Conservation (phyloP, 768 basidiomycete species). For the Auricularia sp. region DNA sequence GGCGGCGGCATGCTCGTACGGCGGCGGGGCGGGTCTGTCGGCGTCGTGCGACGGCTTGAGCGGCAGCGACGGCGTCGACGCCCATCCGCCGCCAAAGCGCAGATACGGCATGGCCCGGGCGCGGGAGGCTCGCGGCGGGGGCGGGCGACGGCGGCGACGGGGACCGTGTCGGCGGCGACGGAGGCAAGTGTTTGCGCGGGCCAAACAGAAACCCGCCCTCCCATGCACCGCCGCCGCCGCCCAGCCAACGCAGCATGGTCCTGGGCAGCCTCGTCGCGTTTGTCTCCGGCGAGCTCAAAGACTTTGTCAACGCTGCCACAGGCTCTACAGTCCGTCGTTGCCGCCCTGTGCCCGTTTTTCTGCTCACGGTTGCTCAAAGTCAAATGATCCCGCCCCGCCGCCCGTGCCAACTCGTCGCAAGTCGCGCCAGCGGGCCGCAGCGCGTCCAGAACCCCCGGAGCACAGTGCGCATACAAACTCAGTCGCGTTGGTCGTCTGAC, state of each 20-base stretch:
- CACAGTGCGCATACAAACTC: neutral
- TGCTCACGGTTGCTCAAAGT: too few relatives aligned
- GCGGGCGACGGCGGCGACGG: too few relatives aligned
- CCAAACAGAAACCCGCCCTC: neutral
- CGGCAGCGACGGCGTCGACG: neutral
- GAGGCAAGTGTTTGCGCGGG: neutral
- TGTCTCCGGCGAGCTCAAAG: neutral
- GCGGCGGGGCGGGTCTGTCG: conserved; percentile 24
- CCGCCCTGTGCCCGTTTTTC: neutral
- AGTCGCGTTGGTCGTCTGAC: neutral
- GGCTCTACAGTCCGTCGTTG: neutral
- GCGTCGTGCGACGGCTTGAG: conserved; percentile 15
- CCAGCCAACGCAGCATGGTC: neutral
- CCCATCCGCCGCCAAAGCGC: neutral
- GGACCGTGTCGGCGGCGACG: too few relatives aligned
- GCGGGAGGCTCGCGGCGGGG: too few relatives aligned
- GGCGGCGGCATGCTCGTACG: conserved; percentile 20
- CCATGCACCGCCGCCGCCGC: neutral
- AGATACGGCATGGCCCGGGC: neutral
- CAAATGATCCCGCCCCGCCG: neutral
- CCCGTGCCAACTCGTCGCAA: neutral
- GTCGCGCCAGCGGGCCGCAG: neutral
- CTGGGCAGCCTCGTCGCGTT: neutral
- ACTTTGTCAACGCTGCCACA: neutral
- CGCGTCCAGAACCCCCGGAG: neutral